phyloP scores from a whole-genome alignment of 495 filamentous ascomycete genomes.

The Tuber brumale region DNA sequence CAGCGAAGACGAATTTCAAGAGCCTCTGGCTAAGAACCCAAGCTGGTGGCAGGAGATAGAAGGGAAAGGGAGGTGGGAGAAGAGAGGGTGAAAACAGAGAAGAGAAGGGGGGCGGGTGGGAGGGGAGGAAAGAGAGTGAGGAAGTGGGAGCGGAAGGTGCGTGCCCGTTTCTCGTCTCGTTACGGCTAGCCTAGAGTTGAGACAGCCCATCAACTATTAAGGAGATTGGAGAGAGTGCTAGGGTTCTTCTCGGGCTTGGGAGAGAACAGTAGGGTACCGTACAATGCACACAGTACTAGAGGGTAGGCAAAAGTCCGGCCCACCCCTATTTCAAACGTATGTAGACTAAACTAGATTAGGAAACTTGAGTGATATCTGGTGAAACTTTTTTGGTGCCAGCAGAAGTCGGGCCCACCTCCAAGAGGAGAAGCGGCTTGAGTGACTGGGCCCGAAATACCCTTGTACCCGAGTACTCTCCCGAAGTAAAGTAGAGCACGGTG shows the following conservation, averaged over 20 bases:
- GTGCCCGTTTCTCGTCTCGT: constrained; percentile 9
- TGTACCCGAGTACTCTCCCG: not conserved
- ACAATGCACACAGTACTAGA: too few relatives aligned
- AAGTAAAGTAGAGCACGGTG: not conserved
- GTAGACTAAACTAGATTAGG: too few relatives aligned
- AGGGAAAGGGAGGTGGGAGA: constrained; percentile 6
- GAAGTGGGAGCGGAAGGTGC: constrained; percentile 11
- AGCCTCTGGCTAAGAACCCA: constrained; percentile 28
- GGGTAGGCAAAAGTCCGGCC: too few relatives aligned
- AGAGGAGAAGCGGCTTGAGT: too few relatives aligned
- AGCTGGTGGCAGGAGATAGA: constrained; percentile 12
- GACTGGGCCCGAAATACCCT: too few relatives aligned
- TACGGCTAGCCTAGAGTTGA: constrained; percentile 15
- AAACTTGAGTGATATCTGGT: too few relatives aligned
- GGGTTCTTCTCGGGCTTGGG: not conserved
- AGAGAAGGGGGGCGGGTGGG: constrained; percentile 27
- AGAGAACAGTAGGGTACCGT: constrained; percentile 5
- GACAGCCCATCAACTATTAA: constrained; percentile 18
- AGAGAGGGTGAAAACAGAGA: constrained; percentile 17
- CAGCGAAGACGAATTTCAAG: constrained; percentile 20
- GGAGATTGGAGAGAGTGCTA: constrained; percentile 26
- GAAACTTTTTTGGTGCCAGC: too few relatives aligned
- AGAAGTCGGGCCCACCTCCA: too few relatives aligned
- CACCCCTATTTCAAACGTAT: too few relatives aligned
- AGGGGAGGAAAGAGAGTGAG: constrained; percentile 16